A percentile compares a stretch with the other conserved stretches of the same genome.
Evolutionary conservation across 2,329 filamentous ascomycete genomes (phyloP).

Genomic region (Aspergillus brasiliensis): DNA sequence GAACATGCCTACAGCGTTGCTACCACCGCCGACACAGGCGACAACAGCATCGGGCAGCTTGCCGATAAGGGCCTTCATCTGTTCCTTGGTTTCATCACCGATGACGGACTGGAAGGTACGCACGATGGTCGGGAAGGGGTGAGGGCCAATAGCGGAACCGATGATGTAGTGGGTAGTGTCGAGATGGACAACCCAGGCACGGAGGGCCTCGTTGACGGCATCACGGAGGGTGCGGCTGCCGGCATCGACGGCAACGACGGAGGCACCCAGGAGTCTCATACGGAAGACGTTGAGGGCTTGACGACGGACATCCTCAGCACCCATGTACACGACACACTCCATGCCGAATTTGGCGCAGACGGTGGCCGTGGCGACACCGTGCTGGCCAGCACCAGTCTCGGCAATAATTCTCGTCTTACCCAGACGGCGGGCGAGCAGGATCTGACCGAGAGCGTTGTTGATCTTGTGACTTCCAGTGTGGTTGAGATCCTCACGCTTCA

Average conservation of each 20-base stretch:
- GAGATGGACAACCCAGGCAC: conserved; percentile 90
- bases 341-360: conserved; percentile 98
- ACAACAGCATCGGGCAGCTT: conserved; percentile 95
- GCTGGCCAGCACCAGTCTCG: conserved; percentile 95
- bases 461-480: conserved; percentile 99
- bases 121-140: conserved; percentile 96
- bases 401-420: conserved; percentile 98
- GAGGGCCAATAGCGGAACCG: conserved; percentile 93
- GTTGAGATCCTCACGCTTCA: conserved; percentile 97
- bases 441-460: conserved; percentile 95
- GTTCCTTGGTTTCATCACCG: conserved; percentile 87
- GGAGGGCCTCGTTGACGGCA: conserved; percentile 92
- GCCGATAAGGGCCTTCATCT: conserved; percentile 81
- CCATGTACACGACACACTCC: conserved; percentile 98
- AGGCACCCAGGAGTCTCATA: conserved; percentile 92
- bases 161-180: conserved; percentile 98
- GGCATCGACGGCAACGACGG: conserved; percentile 89
- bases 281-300: conserved; percentile 98
- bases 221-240: conserved; percentile 81
- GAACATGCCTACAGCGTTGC: conserved; percentile 97
- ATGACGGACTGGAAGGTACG: conserved; percentile 97
- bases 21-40: conserved; percentile 92
- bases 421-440: conserved; percentile 79
- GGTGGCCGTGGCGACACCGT: conserved; percentile 95
- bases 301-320: conserved; percentile 91